phyloP scores from a whole-genome alignment of 2,329 filamentous ascomycete species.

The Parastagonospora nodorum region DNA sequence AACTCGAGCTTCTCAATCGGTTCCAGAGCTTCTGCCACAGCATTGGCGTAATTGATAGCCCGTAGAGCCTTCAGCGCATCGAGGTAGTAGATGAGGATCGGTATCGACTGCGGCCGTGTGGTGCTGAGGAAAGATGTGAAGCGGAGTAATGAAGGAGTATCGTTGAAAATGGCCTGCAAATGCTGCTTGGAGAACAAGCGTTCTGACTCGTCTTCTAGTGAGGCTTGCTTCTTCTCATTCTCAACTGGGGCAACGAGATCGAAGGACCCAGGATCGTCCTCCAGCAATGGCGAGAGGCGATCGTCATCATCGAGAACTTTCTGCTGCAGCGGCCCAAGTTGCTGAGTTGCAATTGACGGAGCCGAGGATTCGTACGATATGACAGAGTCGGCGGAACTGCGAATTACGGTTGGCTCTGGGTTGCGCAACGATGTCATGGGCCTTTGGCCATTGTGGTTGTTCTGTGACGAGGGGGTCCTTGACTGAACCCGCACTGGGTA shows the following conservation, averaged over 20 bases:
- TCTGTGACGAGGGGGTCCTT: slow-evolving; percentile 6
- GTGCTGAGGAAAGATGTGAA: slow-evolving; percentile 71
- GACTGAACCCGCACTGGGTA: slow-evolving; percentile 18
- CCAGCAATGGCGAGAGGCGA: slow-evolving; percentile 53
- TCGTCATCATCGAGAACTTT: slow-evolving; percentile 49
- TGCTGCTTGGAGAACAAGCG: slow-evolving; percentile 70
- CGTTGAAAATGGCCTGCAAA: slow-evolving; percentile 67
- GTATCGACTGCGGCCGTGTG: slow-evolving; percentile 65
- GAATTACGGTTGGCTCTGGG: slow-evolving; percentile 26
- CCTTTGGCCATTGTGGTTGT: slow-evolving; percentile 6
- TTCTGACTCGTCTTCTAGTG: slow-evolving; percentile 68
- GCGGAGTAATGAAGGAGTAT: slow-evolving; percentile 65
- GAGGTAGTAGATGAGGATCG: slow-evolving; percentile 72
- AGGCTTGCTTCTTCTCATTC: slow-evolving; percentile 49
- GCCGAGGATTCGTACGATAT: slow-evolving; percentile 41
- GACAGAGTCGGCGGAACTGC: slow-evolving; percentile 44
- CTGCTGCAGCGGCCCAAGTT: slow-evolving; percentile 51
- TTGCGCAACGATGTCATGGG: slow-evolving; percentile 18
- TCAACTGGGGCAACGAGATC: slow-evolving; percentile 55
- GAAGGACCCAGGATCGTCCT: slow-evolving; percentile 60
- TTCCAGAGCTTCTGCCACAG: slow-evolving; percentile 65
- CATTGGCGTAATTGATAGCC: slow-evolving; percentile 73
- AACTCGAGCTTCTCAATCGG: slow-evolving; percentile 62
- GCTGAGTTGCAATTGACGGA: slow-evolving; percentile 38
- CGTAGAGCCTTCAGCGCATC: slow-evolving; percentile 72